A percentile compares a stretch with the other conserved stretches of the same genome.
These are phyloP conservation scores for Pulveroboletus sp. DNA, from an alignment of 768 basidiomycete species.

Conservation along the genomic window DNA sequence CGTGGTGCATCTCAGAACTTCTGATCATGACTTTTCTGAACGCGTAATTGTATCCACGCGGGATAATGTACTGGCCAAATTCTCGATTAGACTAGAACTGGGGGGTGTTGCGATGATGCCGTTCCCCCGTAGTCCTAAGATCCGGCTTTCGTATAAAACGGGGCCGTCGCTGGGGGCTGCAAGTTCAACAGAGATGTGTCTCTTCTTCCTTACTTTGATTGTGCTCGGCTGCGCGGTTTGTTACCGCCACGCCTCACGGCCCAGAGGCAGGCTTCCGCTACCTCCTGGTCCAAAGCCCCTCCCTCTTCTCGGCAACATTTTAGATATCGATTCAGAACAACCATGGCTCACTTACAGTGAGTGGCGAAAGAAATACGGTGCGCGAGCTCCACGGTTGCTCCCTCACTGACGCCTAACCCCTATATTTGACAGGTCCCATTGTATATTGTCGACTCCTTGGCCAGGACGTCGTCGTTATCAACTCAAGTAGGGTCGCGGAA, in stretches of 20 bases:
- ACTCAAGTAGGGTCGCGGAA: slow-evolving; percentile 22
- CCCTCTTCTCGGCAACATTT: slow-evolving; percentile 22
- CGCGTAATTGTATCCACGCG: slow-evolving; percentile 11
- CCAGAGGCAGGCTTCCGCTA: slow-evolving; percentile 8
- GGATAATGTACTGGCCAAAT: background rate
- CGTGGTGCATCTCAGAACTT: slow-evolving; percentile 17
- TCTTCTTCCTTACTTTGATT: slow-evolving; percentile 8
- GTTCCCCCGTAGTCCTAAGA: slow-evolving; percentile 1
- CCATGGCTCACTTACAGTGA: slow-evolving; percentile 27
- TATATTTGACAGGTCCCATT: slow-evolving; percentile 20
- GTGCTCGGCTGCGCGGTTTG: slow-evolving; percentile 10
- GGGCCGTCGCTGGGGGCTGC: background rate
- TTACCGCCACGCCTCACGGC: slow-evolving; percentile 4
- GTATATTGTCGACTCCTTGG: slow-evolving; percentile 26
- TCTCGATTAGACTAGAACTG: slow-evolving; percentile 7
- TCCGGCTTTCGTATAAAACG: slow-evolving; percentile 15
- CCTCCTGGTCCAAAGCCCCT: slow-evolving; percentile 23
- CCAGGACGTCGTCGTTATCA: slow-evolving; percentile 25
- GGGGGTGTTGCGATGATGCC: slow-evolving; percentile 6
- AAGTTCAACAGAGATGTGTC: slow-evolving; percentile 10
- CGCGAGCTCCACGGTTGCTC: background rate
- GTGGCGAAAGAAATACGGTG: slow-evolving; percentile 28
- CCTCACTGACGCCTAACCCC: background rate
- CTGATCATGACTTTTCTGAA: slow-evolving; percentile 4
- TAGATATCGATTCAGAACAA: slow-evolving; percentile 19